Evolutionary conservation across 805 yeast genomes (phyloP).

Genomic region (Candida succiphila): DNA sequence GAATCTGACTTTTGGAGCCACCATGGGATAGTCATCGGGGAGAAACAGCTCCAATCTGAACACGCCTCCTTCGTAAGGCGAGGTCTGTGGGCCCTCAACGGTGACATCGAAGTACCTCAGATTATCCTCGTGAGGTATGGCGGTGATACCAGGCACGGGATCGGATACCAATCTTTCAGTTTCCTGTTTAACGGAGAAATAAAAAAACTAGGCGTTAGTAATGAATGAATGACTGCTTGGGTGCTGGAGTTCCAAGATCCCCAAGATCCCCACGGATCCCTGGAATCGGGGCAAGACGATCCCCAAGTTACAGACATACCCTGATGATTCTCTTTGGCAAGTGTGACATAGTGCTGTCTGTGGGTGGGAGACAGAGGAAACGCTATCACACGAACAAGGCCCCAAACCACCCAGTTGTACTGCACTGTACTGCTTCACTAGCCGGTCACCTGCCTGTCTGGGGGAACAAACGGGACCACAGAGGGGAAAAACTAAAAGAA

Average conservation of each 20-base stretch:
- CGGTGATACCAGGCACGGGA: slow-evolving; percentile 94
- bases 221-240: too few relatives aligned
- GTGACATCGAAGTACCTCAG: slow-evolving; percentile 87
- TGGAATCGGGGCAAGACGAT: background rate
- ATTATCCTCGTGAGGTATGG: slow-evolving; percentile 90
- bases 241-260: too few relatives aligned
- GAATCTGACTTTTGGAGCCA: slow-evolving; percentile 93
- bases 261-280: background rate
- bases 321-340: slow-evolving; percentile 90
- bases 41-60: slow-evolving; percentile 79
- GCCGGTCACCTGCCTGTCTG: too few relatives aligned
- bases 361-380: slow-evolving; percentile 5
- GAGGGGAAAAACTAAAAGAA: too few relatives aligned
- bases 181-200: slow-evolving; percentile 36
- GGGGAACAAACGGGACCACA: too few relatives aligned
- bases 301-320: too few relatives aligned
- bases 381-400: too few relatives aligned
- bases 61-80: slow-evolving; percentile 79
- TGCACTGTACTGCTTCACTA: too few relatives aligned
- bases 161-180: slow-evolving; percentile 87
- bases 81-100: slow-evolving; percentile 82
- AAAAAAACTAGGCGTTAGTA: too few relatives aligned
- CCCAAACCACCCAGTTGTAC: too few relatives aligned
- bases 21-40: slow-evolving; percentile 98
- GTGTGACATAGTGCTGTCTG: slow-evolving; percentile 33